Evolutionary conservation across 177 flowering plant species (phyloP), one percentile per base, ranked within the genome.

Genomic region (Vitis hybrid): DNA sequence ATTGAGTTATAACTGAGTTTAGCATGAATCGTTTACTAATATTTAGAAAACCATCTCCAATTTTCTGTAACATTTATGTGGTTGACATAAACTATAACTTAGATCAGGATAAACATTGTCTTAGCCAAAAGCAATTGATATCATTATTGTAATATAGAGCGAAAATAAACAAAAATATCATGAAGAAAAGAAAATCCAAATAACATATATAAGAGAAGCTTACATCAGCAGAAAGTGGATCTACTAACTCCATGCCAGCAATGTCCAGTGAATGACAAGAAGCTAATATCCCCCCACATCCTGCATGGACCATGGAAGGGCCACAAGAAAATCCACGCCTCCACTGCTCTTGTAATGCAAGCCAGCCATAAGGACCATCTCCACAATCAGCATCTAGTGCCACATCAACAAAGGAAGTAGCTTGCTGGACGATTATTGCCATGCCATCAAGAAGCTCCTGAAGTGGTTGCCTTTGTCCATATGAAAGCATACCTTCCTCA

Each of bases 351-450:
- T 94, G 90, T 66, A 91, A 75, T 59, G 98, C 99, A 80, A 96
- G 97, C 97, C 95, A 96, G 71, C 95, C 91, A 82, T 82, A 92
- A 56, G 92, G 90, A 44, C 99, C 97, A 80, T 94, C 97, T 52
- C 89, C 87, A 75, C 78, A 85, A 66, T 92, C 96, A 47, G 88
- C 82, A 85, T 96, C 99, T 71, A 96, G 75, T n/a, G 97, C 84
- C 64, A 91, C 82, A 84, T 96, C 98, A 76, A 96, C 98, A 78
- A 89, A 89, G 54, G 99, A 89, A 59, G 97, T 84, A 77, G 97
- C 94, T 78, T 96, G 99, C 73, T 96, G 99, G 59, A 96, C 97
- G 67, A 96, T 88, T 14, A 96, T 85, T 52, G 88, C 55, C 76
- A 96, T 75, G n/a, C 90, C 94, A 84, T 96, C 97, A 69, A 96